Conservation (phyloP, 345 rosid species). For the Aegle marmelos region DNA sequence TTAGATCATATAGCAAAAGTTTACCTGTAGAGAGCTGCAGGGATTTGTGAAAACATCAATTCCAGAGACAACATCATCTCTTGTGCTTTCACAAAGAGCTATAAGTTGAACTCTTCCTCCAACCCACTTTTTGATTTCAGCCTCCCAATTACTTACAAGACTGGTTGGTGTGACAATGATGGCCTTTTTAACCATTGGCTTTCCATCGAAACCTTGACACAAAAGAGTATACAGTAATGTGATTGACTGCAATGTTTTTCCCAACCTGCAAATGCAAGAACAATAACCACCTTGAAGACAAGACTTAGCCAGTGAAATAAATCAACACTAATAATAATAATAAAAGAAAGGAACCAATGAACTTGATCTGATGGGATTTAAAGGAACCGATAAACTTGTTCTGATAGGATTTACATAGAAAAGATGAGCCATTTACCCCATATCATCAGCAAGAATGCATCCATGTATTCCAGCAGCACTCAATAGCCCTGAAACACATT, state of each 20-base stretch:
- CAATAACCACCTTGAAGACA: slow-evolving; percentile 11
- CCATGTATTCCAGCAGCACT: slow-evolving; percentile 59
- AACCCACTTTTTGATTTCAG: slow-evolving; percentile 93
- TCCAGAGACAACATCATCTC: slow-evolving; percentile 90
- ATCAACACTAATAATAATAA: not conserved
- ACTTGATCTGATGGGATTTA: not conserved
- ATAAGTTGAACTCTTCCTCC: slow-evolving; percentile 84
- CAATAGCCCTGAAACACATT: slow-evolving; percentile 77
- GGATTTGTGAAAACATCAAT: slow-evolving; percentile 76
- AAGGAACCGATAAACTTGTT: not conserved
- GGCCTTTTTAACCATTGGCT: slow-evolving; percentile 89
- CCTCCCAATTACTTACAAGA: slow-evolving; percentile 99
- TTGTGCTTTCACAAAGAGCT: slow-evolving; percentile 93
- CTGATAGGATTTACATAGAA: not conserved
- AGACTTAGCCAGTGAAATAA: not conserved
- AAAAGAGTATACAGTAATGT: slow-evolving; percentile 86
- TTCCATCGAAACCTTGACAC: slow-evolving; percentile 87
- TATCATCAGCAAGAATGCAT: slow-evolving; percentile 98
- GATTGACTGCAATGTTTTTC: slow-evolving; percentile 96
- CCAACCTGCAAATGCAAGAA: slow-evolving; percentile 63
- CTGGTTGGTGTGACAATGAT: slow-evolving; percentile 97
- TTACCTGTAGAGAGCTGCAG: slow-evolving; percentile 69
- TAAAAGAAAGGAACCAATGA: not conserved
- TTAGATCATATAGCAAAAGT: no score
- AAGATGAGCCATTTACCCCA: slow-evolving; percentile 70